These are phyloP conservation scores for Mucor indicus DNA, from an alignment of 371 early-diverging fungal genomes.

Conservation along the genomic window DNA sequence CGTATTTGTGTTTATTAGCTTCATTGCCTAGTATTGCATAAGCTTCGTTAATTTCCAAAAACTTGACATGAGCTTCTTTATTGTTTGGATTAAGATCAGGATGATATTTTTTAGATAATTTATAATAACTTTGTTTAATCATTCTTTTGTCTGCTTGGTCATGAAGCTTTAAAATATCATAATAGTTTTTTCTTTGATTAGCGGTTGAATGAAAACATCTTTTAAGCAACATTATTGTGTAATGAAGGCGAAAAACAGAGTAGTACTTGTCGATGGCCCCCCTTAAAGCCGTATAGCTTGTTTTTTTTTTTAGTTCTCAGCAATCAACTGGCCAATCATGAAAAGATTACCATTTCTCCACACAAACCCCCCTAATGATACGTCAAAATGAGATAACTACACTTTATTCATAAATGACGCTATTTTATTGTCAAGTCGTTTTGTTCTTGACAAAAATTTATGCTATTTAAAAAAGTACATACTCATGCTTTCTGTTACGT, in stretches of 20 bases:
- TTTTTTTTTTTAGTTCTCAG: too few relatives aligned
- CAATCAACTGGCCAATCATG: too few relatives aligned
- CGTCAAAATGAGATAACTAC: too few relatives aligned
- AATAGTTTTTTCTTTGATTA: constrained; percentile 31
- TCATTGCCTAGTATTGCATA: constrained; percentile 81
- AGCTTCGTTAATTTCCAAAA: constrained; percentile 83
- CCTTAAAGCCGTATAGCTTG: too few relatives aligned
- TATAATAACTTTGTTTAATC: constrained; percentile 81
- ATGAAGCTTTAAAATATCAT: constrained; percentile 56
- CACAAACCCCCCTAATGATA: too few relatives aligned
- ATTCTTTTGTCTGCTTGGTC: constrained; percentile 54
- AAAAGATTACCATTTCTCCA: too few relatives aligned
- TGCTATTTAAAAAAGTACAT: too few relatives aligned
- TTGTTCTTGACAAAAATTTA: too few relatives aligned
- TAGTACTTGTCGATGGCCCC: not conserved
- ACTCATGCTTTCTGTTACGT: too few relatives aligned
- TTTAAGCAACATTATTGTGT: constrained; percentile 1
- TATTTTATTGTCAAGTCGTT: too few relatives aligned
- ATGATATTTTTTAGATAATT: constrained; percentile 82
- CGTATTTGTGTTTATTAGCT: constrained; percentile 73
- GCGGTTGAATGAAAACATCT: constrained; percentile 26
- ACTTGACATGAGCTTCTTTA: constrained; percentile 62
- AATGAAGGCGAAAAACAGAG: not conserved
- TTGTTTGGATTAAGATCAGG: constrained; percentile 81
- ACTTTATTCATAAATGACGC: too few relatives aligned